Evolutionary conservation across 2,329 filamentous ascomycete species (phyloP).

Genomic region (Fusarium sublunatum): DNA sequence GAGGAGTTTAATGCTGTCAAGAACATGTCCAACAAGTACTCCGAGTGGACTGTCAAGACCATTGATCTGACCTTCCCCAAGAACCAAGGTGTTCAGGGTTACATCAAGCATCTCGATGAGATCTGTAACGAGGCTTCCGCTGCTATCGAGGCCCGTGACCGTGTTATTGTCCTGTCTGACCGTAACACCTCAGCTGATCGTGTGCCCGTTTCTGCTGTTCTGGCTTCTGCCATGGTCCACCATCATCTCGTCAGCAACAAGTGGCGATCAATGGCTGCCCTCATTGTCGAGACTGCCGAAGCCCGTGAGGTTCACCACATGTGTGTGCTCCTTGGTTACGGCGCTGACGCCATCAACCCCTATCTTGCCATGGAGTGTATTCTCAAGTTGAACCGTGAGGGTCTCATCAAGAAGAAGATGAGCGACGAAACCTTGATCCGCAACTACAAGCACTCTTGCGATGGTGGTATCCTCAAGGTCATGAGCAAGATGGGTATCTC

Average conservation of each 20-base stretch:
- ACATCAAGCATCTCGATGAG: slow-evolving; percentile 85
- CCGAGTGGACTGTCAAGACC: slow-evolving; percentile 86
- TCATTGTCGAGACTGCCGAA: slow-evolving; percentile 92
- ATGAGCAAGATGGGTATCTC: slow-evolving; percentile 99
- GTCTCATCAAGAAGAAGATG: slow-evolving; percentile 90
- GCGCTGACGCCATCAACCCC: slow-evolving; percentile 92
- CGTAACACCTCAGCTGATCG: slow-evolving; percentile 85
- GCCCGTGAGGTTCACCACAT: slow-evolving; percentile 98
- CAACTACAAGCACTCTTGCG: slow-evolving; percentile 97
- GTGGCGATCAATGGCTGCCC: slow-evolving; percentile 88
- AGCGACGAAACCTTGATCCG: slow-evolving; percentile 84
- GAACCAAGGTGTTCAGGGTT: slow-evolving; percentile 82
- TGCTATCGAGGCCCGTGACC: slow-evolving; percentile 84
- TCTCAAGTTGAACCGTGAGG: slow-evolving; percentile 94
- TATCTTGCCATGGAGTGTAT: slow-evolving; percentile 97
- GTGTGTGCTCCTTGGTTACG: slow-evolving; percentile 97
- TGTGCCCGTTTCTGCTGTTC: slow-evolving; percentile 84
- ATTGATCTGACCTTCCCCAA: slow-evolving; percentile 97
- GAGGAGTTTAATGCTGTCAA: slow-evolving; percentile 90
- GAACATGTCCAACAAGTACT: slow-evolving; percentile 77
- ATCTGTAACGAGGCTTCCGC: slow-evolving; percentile 88
- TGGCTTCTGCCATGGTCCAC: slow-evolving; percentile 93
- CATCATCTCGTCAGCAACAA: slow-evolving; percentile 96
- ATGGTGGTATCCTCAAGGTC: slow-evolving; percentile 96
- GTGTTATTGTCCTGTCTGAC: slow-evolving; percentile 89